A percentile compares a stretch with the other conserved stretches of the same genome.
phyloP scores from a whole-genome alignment of 805 yeast species.

The Lachancea quebecensis region DNA sequence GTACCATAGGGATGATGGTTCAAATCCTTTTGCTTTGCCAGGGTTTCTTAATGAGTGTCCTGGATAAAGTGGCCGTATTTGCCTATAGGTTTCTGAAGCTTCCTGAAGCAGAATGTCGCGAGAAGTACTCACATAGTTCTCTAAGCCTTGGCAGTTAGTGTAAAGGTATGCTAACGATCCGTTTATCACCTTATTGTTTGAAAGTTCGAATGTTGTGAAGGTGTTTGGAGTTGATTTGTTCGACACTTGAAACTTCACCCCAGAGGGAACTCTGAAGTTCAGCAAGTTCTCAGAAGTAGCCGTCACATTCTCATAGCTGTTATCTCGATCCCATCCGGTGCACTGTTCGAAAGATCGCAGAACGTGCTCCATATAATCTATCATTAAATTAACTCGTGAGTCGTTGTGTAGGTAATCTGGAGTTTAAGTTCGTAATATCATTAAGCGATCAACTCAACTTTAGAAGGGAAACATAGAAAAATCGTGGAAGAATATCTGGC shows the following conservation, averaged over 20 bases:
- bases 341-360: constrained; percentile 61
- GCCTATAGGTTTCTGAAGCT: constrained; percentile 61
- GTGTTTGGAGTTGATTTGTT: constrained; percentile 63
- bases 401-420: neutral
- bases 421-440: neutral
- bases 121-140: constrained; percentile 42
- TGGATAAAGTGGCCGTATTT: constrained; percentile 42
- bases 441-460: neutral
- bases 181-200: constrained; percentile 55
- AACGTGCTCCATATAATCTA: constrained; percentile 81
- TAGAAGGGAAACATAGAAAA: neutral
- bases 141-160: constrained; percentile 49
- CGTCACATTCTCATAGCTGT: constrained; percentile 66
- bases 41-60: constrained; percentile 3
- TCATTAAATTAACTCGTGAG: constrained; percentile 38
- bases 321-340: constrained; percentile 75
- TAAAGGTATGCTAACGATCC: constrained; percentile 83
- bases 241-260: constrained; percentile 57
- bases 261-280: constrained; percentile 67
- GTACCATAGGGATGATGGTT: constrained; percentile 46
- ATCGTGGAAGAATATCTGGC: neutral
- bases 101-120: constrained; percentile 52
- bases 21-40: neutral
- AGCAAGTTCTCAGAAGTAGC: constrained; percentile 63
- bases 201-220: constrained; percentile 65